Percentiles rank a stretch among this genome's conserved stretches.
phyloP scores from a whole-genome alignment of 805 yeast species.

The Cyberlindnera subsufficiens region DNA sequence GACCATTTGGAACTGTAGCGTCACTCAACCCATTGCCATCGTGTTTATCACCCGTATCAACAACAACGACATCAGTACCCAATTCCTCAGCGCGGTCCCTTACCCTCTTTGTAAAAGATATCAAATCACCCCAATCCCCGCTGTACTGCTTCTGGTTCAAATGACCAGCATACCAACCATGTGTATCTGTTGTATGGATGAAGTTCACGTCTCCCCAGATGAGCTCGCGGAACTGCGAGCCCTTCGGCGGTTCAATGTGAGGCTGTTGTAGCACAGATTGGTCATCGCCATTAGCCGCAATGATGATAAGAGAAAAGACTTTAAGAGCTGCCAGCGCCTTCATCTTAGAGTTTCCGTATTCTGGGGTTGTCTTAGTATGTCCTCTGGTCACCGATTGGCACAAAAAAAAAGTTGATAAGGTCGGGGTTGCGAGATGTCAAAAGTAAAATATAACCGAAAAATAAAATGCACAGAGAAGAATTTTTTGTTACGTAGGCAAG shows the following conservation, averaged over 20 bases:
- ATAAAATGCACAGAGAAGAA: too few species aligned
- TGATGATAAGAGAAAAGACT: too few species aligned
- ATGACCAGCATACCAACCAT: constrained; percentile 96
- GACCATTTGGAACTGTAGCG: constrained; percentile 69
- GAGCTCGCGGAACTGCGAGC: constrained; percentile 45
- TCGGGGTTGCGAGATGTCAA: too few species aligned
- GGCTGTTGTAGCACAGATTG: constrained; percentile 20
- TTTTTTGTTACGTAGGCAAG: too few species aligned
- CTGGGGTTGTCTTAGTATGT: too few species aligned
- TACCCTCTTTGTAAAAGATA: constrained; percentile 58
- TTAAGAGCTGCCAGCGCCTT: too few species aligned
- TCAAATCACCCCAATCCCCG: constrained; percentile 90
- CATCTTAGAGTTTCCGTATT: too few species aligned
- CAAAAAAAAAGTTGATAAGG: too few species aligned
- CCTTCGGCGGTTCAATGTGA: constrained; percentile 23
- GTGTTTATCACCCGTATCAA: constrained; percentile 91
- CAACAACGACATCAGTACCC: constrained; percentile 59
- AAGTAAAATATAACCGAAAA: too few species aligned
- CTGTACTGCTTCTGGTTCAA: constrained; percentile 66
- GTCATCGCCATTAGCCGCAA: not conserved
- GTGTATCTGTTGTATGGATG: constrained; percentile 94
- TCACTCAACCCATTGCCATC: constrained; percentile 93
- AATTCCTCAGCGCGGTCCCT: constrained; percentile 34
- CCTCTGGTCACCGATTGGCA: too few species aligned
- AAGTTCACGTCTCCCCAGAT: constrained; percentile 73